Evolutionary conservation across 2,329 filamentous ascomycete genomes (phyloP), one percentile per base, ranked within the genome.

Genomic region (Trichoderma guizhouense): DNA sequence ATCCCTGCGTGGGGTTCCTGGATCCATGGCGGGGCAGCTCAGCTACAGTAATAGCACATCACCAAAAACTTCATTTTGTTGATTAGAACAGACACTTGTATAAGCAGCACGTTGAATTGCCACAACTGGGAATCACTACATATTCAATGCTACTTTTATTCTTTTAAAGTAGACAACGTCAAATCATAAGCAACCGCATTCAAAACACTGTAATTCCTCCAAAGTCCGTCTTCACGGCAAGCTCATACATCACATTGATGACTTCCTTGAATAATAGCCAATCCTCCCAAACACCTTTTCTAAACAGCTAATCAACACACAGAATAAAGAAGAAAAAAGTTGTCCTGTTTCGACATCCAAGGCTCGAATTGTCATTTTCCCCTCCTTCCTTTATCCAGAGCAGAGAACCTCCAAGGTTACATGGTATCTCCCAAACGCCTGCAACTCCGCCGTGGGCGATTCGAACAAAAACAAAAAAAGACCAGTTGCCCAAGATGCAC

Each of bases 391-490:
- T 73, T 73, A 74, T 75, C 71, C 76, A 66, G 68, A 72, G 69
- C 67, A 72, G 74, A 73, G 72, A 73, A 61, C 67, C 71, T 73
- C 74, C 74, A 77, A 75, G 76, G 76, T 75, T 77, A 78, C 67
- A 76, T 82, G 80, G 81, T 82, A 82, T 82, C 79, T 82, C 80
- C 76, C 75, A 76, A 82, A 82, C 80, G 80, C 81, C 80, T 73
- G 73, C 78, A 82, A 82, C 80, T 77, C 80, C 81, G 58, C 71
- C 69, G 71, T 76, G 75, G 76, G 76, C 75, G 72, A 77, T 75
- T 73, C 76, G 73, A 75, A 77, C 71, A 69, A 69, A 60, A 69
- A 30, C 76, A 76, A 77, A 76, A 76, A 76, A 75, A 64, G 24
- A 26, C 76, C 74, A 74, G 74, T 76, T 75, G 74, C 74, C 78